A percentile compares a stretch with the other conserved stretches of the same genome.
Evolutionary conservation across 2,329 filamentous ascomycete species (phyloP).

Genomic region (Tolypocladium inflatum): DNA sequence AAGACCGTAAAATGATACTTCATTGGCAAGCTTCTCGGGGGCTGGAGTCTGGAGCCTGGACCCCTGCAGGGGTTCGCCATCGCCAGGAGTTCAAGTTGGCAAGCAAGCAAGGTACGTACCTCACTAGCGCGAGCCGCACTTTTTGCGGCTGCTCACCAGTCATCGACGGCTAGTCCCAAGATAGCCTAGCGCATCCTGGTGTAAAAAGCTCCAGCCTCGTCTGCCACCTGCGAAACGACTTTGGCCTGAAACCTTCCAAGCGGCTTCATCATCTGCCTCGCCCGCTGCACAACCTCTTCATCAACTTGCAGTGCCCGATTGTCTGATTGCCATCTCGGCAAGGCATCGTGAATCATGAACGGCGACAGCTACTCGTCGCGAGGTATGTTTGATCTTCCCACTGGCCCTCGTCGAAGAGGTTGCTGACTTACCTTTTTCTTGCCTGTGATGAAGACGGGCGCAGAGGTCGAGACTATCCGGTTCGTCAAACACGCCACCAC

Average conservation of each 20-base stretch:
- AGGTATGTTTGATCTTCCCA: slow-evolving; percentile 43
- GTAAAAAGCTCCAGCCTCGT: slow-evolving; percentile 38
- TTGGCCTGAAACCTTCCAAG: slow-evolving; percentile 17
- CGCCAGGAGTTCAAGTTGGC: not conserved
- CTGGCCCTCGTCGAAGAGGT: not conserved
- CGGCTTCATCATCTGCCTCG: slow-evolving; percentile 15
- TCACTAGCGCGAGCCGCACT: not conserved
- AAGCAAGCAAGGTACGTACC: not conserved
- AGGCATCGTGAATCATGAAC: slow-evolving; percentile 54
- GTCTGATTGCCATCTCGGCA: slow-evolving; percentile 5
- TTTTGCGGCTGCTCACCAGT: not conserved
- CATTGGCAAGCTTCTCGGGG: not conserved
- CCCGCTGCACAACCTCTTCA: slow-evolving; percentile 8
- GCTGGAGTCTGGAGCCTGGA: not conserved
- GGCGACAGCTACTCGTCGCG: slow-evolving; percentile 72
- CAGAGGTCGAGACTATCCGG: slow-evolving; percentile 46
- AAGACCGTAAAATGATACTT: too few relatives aligned
- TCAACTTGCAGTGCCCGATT: slow-evolving; percentile 7
- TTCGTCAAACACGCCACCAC: slow-evolving; percentile 23
- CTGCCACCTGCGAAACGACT: slow-evolving; percentile 13
- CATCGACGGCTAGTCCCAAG: slow-evolving; percentile 13
- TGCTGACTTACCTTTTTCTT: slow-evolving; percentile 8
- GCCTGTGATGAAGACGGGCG: slow-evolving; percentile 32
- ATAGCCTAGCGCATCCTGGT: slow-evolving; percentile 17
- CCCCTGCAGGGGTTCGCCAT: not conserved